Evolutionary conservation across 2,329 filamentous ascomycete species (phyloP), one percentile per base, ranked within the genome.

Genomic region (Lojkania enalia): DNA sequence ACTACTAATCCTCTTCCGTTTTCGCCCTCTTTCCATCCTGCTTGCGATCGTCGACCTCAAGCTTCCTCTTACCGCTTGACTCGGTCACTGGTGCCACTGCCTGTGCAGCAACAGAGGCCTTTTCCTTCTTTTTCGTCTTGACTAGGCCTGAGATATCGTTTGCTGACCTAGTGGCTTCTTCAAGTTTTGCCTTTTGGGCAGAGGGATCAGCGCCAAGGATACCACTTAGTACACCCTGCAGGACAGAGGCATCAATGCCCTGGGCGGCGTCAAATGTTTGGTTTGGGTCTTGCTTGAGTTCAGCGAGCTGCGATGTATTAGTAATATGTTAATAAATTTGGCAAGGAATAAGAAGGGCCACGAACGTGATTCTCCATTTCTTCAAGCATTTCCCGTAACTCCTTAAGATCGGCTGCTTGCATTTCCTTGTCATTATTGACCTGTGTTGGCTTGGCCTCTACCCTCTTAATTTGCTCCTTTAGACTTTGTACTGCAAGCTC

Each of bases 121-220:
- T 60, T 48, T 72, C 71, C 67, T 82, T 91, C 53, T 72, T 75
- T 67, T 81, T 91, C 62, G 84, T 83, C 64, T 86, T 83, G 32
- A 92, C 85, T 35, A 92, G 74, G n/a, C 84, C 80, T 0, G 80
- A 82, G 12, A 95, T 73, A 62, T 94, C 88, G 13, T 80, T 90
- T 5, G 88, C 88, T 5, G 75, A 79, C 71, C 85, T 86, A 58
- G 84, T 87, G 20, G 85, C 87, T 63, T 90, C 85, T 35, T 86
- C 83, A 35, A 89, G 75, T 52, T 82, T 78, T 18, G 83, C 83
- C 53, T 83, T 77, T 39, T 82, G 80, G 43, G 84, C 77, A 1
- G 75, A 76, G 2, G 81, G 74, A 25, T 82, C 79, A 61, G 85
- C 81, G 45, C 85, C 85, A 3, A 86, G 67, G 31, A 82, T 75